phyloP scores from a whole-genome alignment of 129 eudicot genomes.

The Flaveria sonorensis region DNA sequence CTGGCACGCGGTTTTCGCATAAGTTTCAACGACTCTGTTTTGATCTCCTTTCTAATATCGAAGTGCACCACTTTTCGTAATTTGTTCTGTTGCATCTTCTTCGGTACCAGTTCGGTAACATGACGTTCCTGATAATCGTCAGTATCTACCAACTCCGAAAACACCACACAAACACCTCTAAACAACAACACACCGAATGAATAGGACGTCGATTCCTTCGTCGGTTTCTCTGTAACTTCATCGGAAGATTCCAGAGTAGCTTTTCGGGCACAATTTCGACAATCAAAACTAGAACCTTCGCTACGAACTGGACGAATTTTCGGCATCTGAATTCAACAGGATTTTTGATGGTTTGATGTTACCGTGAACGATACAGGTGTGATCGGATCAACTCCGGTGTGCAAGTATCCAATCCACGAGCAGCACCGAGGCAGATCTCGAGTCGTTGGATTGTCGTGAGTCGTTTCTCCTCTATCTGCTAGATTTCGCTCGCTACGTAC shows the following conservation, averaged over 20 bases:
- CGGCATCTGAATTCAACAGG: conserved; percentile 30
- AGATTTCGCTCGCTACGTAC: conserved; percentile 30
- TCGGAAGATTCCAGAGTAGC: conserved; percentile 10
- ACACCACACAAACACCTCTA: conserved; percentile 40
- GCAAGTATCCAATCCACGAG: conserved; percentile 39
- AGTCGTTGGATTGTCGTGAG: conserved; percentile 38
- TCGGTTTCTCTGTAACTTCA: conserved; percentile 16
- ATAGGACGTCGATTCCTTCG: conserved; percentile 31
- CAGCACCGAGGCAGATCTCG: conserved; percentile 43
- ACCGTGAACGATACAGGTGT: conserved; percentile 34
- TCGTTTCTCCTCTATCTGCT: conserved; percentile 34
- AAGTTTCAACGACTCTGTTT: conserved; percentile 31
- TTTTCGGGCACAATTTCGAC: conserved; percentile 32
- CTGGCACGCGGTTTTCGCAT: conserved; percentile 34
- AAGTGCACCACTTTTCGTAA: conserved; percentile 30
- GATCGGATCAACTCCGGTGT: conserved; percentile 20
- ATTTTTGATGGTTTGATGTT: conserved; percentile 28
- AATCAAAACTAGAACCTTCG: conserved; percentile 40
- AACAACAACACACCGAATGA: conserved; percentile 38
- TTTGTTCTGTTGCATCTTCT: conserved; percentile 26
- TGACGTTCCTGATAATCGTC: conserved; percentile 42
- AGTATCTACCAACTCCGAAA: conserved; percentile 30
- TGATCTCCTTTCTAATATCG: conserved; percentile 34
- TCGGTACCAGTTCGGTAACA: conserved; percentile 43
- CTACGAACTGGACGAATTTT: conserved; percentile 23